A percentile compares a stretch with the other conserved stretches of the same genome.
phyloP scores from a whole-genome alignment of 441 rosid species.

The Sinapis alba region DNA sequence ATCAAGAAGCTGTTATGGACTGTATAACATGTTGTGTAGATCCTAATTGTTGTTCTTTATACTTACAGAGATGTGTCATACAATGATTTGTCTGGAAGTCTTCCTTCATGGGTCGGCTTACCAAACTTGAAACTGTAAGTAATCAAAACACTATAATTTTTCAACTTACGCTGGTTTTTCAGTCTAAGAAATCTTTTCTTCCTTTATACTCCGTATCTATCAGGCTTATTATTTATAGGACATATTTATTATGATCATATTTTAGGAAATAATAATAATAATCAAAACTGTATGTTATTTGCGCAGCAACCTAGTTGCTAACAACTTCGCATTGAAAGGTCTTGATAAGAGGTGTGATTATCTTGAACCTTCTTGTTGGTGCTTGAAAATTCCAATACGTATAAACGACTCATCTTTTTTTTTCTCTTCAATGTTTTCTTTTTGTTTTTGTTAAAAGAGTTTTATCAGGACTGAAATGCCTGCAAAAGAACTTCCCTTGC shows the following conservation, averaged over 20 bases:
- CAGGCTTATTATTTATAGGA: not conserved
- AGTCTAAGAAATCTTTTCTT: not conserved
- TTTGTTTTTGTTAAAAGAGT: not conserved
- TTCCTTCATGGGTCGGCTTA: constrained; percentile 60
- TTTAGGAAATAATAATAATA: not conserved
- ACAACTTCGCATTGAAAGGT: constrained; percentile 51
- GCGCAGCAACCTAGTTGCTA: constrained; percentile 66
- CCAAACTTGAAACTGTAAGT: constrained; percentile 50
- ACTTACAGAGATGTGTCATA: constrained; percentile 65
- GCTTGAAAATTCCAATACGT: not conserved
- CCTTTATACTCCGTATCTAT: too few relatives aligned
- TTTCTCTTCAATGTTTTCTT: not conserved
- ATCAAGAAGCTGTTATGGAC: not conserved
- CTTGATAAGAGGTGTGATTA: constrained; percentile 58
- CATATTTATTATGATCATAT: not conserved
- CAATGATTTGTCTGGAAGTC: constrained; percentile 55
- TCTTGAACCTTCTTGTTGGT: not conserved
- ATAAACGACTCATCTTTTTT: not conserved
- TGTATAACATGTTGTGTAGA: not conserved
- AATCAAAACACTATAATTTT: not conserved
- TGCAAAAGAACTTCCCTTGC: constrained; percentile 65
- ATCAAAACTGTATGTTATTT: not conserved
- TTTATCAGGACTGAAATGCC: constrained; percentile 52
- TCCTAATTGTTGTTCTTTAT: not conserved
- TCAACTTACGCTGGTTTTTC: not conserved